These are phyloP conservation scores for Mycena latifolia DNA, from an alignment of 768 basidiomycete genomes.

Conservation along the genomic window DNA sequence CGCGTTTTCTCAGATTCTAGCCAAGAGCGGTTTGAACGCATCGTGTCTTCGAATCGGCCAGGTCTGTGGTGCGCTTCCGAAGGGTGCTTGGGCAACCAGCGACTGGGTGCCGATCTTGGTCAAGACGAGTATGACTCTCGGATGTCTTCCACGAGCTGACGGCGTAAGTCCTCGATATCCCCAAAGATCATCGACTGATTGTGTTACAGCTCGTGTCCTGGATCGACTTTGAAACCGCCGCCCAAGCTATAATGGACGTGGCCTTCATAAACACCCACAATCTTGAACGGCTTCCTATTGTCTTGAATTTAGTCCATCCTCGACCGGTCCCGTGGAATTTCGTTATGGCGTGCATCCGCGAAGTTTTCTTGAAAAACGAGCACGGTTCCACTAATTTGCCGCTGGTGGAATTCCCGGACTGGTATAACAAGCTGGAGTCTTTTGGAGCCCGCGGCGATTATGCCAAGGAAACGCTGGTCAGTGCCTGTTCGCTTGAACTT, in stretches of 20 bases:
- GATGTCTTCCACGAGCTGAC: constrained; percentile 41
- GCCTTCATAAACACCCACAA: constrained; percentile 31
- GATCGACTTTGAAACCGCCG: constrained; percentile 46
- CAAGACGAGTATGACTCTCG: constrained; percentile 46
- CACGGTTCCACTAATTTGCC: no score
- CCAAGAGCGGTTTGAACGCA: not conserved
- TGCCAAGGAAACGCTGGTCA: no score
- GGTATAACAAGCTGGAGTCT: no score
- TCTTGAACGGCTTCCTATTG: no score
- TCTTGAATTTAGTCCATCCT: no score
- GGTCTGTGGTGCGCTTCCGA: constrained; percentile 47
- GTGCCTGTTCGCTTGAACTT: no score
- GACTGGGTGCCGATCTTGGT: constrained; percentile 54
- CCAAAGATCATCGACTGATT: not conserved
- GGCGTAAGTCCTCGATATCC: constrained; percentile 36
- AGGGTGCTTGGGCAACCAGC: constrained; percentile 51
- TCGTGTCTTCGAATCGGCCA: constrained; percentile 48
- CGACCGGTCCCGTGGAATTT: no score
- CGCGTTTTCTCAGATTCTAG: not conserved
- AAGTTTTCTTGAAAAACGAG: no score
- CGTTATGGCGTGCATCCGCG: no score
- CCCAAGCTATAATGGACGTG: constrained; percentile 45
- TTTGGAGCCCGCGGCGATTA: no score
- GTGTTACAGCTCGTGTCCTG: constrained; percentile 41
- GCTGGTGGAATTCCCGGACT: no score